Percentiles rank a stretch among this genome's conserved stretches.
Evolutionary conservation across 2,329 filamentous ascomycete genomes (phyloP).

Genomic region (Nemania diffusa): DNA sequence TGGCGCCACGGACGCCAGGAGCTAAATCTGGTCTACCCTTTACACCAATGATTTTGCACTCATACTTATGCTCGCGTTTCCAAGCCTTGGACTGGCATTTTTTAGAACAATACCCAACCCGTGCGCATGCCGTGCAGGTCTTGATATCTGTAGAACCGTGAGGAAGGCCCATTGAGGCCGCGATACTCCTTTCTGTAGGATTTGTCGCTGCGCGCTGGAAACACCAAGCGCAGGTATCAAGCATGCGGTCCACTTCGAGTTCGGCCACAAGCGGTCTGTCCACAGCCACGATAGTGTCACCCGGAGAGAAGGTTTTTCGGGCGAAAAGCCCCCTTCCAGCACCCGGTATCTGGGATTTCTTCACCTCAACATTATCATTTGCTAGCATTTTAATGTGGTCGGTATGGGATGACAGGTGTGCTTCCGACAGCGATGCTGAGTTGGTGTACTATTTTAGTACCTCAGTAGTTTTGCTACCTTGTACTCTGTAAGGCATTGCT

Average conservation of each 20-base stretch:
- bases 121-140: slow-evolving; percentile 42
- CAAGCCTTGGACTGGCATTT: slow-evolving; percentile 45
- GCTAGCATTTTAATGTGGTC: slow-evolving; percentile 30
- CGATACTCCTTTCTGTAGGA: slow-evolving; percentile 32
- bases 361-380: slow-evolving; percentile 39
- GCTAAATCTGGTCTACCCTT: slow-evolving; percentile 38
- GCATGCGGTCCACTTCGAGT: slow-evolving; percentile 39
- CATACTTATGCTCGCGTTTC: slow-evolving; percentile 47
- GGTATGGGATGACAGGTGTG: background rate
- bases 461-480: too few species aligned
- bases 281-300: slow-evolving; percentile 40
- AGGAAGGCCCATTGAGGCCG: slow-evolving; percentile 45
- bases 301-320: slow-evolving; percentile 40
- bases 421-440: background rate
- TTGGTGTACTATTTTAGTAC: background rate
- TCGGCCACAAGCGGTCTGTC: slow-evolving; percentile 45
- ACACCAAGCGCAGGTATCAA: slow-evolving; percentile 47
- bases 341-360: slow-evolving; percentile 38
- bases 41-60: slow-evolving; percentile 45
- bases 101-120: slow-evolving; percentile 46
- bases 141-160: slow-evolving; percentile 41
- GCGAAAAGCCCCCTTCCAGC: slow-evolving; percentile 46
- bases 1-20: slow-evolving; percentile 38
- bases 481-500: too few species aligned
- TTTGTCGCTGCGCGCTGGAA: slow-evolving; percentile 43